Conservation (phyloP, 2,329 filamentous ascomycete species). For the Pseudocercospora musae region DNA sequence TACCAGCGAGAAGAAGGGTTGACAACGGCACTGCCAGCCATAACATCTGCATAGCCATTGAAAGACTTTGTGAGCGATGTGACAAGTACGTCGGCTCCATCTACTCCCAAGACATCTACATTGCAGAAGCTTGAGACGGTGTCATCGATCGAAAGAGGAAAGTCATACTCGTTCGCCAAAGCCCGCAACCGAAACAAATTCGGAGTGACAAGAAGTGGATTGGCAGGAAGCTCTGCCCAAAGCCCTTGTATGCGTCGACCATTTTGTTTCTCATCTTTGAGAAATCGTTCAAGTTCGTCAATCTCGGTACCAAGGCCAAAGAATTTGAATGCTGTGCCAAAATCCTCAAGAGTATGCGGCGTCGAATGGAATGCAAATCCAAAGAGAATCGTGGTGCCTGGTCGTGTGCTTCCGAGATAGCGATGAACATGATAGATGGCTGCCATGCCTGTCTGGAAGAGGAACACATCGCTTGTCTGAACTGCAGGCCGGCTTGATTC, state of each 20-base stretch:
- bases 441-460: slow-evolving; percentile 87
- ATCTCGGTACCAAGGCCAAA: slow-evolving; percentile 80
- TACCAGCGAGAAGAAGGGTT: slow-evolving; percentile 67
- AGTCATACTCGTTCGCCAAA: slow-evolving; percentile 76
- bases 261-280: slow-evolving; percentile 49
- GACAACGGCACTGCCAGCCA: slow-evolving; percentile 70
- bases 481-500: slow-evolving; percentile 41
- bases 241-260: slow-evolving; percentile 72
- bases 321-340: slow-evolving; percentile 79
- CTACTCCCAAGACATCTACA: slow-evolving; percentile 71
- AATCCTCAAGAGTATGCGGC: slow-evolving; percentile 86
- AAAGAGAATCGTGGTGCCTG: slow-evolving; percentile 73
- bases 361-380: slow-evolving; percentile 95
- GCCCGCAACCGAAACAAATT: slow-evolving; percentile 71
- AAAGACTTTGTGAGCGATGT: slow-evolving; percentile 95
- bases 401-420: slow-evolving; percentile 62
- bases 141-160: slow-evolving; percentile 85
- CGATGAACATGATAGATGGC: slow-evolving; percentile 84
- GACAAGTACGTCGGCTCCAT: slow-evolving; percentile 78
- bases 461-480: slow-evolving; percentile 78
- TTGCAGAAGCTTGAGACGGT: slow-evolving; percentile 93
- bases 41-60: slow-evolving; percentile 92
- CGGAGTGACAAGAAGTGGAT: slow-evolving; percentile 78
- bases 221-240: slow-evolving; percentile 90
- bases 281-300: slow-evolving; percentile 70